Percentiles rank a stretch among this genome's conserved stretches.
phyloP scores from a whole-genome alignment of 306 rosid genomes.

The Luffa acutangula region DNA sequence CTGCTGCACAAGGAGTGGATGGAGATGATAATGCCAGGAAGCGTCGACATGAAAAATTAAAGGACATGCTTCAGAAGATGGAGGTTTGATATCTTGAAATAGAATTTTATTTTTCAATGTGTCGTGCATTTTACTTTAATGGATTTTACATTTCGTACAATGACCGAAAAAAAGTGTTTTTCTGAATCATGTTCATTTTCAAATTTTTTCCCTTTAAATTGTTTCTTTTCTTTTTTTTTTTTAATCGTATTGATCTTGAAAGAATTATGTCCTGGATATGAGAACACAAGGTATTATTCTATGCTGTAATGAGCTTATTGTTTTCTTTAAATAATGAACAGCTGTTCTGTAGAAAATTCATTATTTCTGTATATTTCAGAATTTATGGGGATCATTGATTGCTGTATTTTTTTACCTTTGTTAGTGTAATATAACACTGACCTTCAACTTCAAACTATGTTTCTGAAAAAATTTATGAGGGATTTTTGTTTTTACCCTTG shows the following conservation, averaged over 20 bases:
- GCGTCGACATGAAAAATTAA: conserved; percentile 72
- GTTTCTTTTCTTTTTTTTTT: no score
- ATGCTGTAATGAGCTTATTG: not conserved
- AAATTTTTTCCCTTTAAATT: not conserved
- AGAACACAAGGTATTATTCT: not conserved
- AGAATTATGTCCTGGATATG: not conserved
- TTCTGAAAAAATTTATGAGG: not conserved
- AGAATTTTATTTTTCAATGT: not conserved
- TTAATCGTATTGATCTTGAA: not conserved
- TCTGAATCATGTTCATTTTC: not conserved
- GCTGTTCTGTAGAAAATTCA: not conserved
- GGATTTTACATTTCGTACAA: not conserved
- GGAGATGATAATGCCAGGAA: conserved; percentile 80
- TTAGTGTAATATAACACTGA: not conserved
- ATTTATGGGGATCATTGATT: not conserved
- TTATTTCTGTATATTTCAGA: not conserved
- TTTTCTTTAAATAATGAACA: not conserved
- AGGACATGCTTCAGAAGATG: conserved; percentile 83
- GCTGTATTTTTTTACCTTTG: not conserved
- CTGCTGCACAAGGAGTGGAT: conserved; percentile 74
- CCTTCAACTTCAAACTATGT: not conserved
- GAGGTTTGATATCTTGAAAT: conserved; percentile 35
- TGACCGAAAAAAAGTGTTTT: not conserved
- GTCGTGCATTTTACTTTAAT: not conserved
- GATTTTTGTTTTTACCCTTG: not conserved